Base-by-base conservation (phyloP, 1,139 yeast species). In the Suhomyces ambrosiae region DNA sequence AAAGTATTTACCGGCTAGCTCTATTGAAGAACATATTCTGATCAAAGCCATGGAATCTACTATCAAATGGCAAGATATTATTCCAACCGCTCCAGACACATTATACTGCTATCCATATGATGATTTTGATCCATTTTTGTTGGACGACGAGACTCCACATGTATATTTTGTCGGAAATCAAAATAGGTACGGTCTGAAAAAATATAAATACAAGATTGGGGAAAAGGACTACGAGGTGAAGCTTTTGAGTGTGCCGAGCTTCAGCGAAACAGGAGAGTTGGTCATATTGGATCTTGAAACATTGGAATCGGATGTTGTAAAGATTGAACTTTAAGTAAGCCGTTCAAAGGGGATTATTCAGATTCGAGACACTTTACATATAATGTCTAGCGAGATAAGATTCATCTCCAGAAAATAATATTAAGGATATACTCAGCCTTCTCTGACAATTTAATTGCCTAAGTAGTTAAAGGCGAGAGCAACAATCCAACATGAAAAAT, bases 71-170 rank as follows among this genome's bases (percentile, higher is more conserved):
- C 92, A 88, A 49, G 87, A 87, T 51, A 69, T 87, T 25, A 83
- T 88, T 0, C 98, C 98, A 2, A 89, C 97, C 0, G 95, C 96
- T 1, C 99, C 99, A 0, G 98, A 92, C 54, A 94, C 99, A 0
- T 65, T 92, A 30, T 86, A 86, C 68, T 83, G 95, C 47, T 89
- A 88, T 51, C 97, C 99, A 1, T 90, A 74, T 53, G 74, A 77
- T n/a, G 78, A 82, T 29, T 53, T 56, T 4, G 98, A 94, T 59
- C 97, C 97, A 2, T 89, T 92, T 59, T 74, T 87, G 3, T 56
- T 92, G 23, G 41, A 38, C 9, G 66, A 66, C 5, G 86, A 84
- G 52, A 76, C 86, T 14, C 98, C 98, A 0, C 92, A 88, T 55
- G 81, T 90, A 2, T 88, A 86, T 54, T 79, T 88, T 52, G 87